These are phyloP conservation scores for Syzygium jambos DNA, from an alignment of 345 rosid genomes.

Conservation along the genomic window DNA sequence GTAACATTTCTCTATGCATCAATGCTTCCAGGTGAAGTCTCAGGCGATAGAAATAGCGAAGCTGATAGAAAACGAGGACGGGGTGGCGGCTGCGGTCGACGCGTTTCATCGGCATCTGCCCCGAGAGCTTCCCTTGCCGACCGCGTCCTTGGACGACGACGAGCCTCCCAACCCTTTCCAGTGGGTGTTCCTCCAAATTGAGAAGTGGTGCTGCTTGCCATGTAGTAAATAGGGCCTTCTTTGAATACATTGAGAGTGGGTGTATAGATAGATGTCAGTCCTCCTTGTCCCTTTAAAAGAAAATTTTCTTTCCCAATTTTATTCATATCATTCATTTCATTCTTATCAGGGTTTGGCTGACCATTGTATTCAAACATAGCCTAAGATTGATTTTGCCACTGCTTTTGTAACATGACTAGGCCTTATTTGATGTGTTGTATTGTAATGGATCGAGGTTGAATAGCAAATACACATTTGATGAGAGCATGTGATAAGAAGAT, in stretches of 20 bases:
- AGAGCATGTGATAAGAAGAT: background rate
- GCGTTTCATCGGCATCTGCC: slow-evolving; percentile 93
- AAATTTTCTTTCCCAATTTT: background rate
- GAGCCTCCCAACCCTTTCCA: slow-evolving; percentile 45
- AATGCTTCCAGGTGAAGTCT: slow-evolving; percentile 53
- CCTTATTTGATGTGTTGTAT: background rate
- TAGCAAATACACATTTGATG: background rate
- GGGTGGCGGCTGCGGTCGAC: slow-evolving; percentile 83
- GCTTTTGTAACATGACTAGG: background rate
- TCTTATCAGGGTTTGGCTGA: background rate
- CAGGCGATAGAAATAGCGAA: slow-evolving; percentile 63
- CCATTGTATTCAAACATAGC: background rate
- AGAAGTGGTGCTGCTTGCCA: slow-evolving; percentile 43
- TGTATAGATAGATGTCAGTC: background rate
- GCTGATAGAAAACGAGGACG: slow-evolving; percentile 83
- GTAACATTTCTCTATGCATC: background rate
- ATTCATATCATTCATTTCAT: slow-evolving; percentile 3
- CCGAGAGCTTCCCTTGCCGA: slow-evolving; percentile 45
- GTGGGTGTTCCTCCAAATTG: slow-evolving; percentile 58
- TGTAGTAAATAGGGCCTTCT: background rate
- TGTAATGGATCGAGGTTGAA: background rate
- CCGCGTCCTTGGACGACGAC: slow-evolving; percentile 28
- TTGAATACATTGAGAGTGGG: background rate
- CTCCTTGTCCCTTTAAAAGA: too few species aligned
- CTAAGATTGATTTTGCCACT: background rate